Percentiles rank a stretch among this genome's conserved stretches.
Evolutionary conservation across 2,329 filamentous ascomycete species (phyloP).

Genomic region (Ascomycota sp.): DNA sequence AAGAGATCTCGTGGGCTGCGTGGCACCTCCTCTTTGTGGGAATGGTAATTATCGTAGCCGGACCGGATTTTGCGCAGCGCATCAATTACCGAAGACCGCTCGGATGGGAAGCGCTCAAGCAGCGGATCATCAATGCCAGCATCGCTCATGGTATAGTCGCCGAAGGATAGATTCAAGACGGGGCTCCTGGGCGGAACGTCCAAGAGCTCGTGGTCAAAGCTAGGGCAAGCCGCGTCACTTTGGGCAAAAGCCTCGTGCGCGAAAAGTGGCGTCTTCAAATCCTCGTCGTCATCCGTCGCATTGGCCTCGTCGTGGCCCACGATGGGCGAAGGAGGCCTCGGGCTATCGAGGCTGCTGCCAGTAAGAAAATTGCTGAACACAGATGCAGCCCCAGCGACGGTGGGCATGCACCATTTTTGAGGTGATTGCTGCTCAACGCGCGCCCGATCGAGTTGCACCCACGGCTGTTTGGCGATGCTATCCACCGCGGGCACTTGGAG

Average conservation of each 20-base stretch:
- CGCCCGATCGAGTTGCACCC: slow-evolving; percentile 1
- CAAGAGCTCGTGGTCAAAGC: slow-evolving; percentile 9
- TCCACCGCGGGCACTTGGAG: slow-evolving; percentile 5
- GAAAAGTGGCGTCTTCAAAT: slow-evolving; percentile 18
- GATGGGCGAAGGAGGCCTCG: too few species aligned
- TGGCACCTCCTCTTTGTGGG: slow-evolving; percentile 13
- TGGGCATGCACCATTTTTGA: not conserved
- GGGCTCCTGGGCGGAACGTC: slow-evolving; percentile 4
- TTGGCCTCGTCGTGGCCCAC: too few species aligned
- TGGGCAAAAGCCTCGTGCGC: slow-evolving; percentile 23
- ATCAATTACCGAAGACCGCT: slow-evolving; percentile 20
- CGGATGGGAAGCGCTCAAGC: slow-evolving; percentile 24
- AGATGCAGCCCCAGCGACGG: too few species aligned
- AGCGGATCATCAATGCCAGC: slow-evolving; percentile 23
- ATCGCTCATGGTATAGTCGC: slow-evolving; percentile 4
- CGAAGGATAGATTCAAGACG: slow-evolving; percentile 3
- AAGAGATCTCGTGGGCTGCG: not conserved
- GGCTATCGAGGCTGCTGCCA: too few species aligned
- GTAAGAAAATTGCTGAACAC: too few species aligned
- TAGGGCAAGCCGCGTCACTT: slow-evolving; percentile 14
- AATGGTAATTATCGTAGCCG: slow-evolving; percentile 17
- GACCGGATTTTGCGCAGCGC: slow-evolving; percentile 23
- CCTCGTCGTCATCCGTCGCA: slow-evolving; percentile 3
- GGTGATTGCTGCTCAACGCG: not conserved
- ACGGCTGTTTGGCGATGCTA: not conserved